Evolutionary conservation across 129 eudicot genomes (phyloP), one percentile per base, ranked within the genome.

Genomic region (Chrysanthemum seticuspe): DNA sequence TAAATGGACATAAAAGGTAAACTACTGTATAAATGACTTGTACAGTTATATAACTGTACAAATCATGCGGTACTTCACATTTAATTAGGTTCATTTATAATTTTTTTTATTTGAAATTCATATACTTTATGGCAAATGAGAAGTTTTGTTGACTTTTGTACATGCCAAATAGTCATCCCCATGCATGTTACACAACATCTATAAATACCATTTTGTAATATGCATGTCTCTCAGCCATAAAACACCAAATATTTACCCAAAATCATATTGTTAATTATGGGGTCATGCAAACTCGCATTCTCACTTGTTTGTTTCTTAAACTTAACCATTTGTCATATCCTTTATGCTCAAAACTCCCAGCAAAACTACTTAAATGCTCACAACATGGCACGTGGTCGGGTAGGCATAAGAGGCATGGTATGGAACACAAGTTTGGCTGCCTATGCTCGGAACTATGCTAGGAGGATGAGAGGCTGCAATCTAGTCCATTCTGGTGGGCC

Each of bases 271-370:
- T 72, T 23, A 23, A 23, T 23, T 23, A 72, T 72, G 68, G 49
- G 27, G 62, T 51, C 62, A 50, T 51, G 27, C 48, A 68, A 68
- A 50, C 72, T 49, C 48, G 57, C 68, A 16, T 45, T 15, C 13
- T 5, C 48, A 31, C 2, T 69, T 27, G 3, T 62, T 44, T 66
- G 62, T 36, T 27, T 79, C 36, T n/a, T 65, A 6, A 66, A 40
- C 67, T 34, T 72, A 2, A 74, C 74, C 70, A 64, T 65, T 10
- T 13, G 58, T 16, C 74, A 57, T 14, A 36, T 13, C 60, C 29
- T 71, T 25, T 15, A 0, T 31, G 19, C 13, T 21, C 14, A 14
- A 19, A 44, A 72, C 3, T 21, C 21, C 9, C 19, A 1, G 18
- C 16, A 13, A 55, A 15, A n/a, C 57, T 13, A 10, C 7, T 2